Conservation (phyloP, 192 early-diverging fungal species). For the Ambispora gerdemannii region DNA sequence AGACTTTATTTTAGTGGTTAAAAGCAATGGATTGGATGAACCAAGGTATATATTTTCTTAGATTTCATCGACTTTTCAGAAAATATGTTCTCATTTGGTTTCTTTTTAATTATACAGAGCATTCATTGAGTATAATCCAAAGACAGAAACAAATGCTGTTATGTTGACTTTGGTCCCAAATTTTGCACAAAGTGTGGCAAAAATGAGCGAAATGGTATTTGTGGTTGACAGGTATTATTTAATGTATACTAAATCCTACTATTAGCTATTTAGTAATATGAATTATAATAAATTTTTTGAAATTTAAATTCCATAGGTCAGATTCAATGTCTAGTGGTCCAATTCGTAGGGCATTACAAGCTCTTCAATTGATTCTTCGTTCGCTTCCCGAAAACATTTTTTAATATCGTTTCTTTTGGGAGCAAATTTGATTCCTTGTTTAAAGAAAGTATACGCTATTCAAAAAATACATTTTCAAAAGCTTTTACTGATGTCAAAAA, state of each 20-base stretch:
- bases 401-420: constrained; percentile 55
- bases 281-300: background rate
- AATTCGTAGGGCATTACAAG: constrained; percentile 33
- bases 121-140: constrained; percentile 26
- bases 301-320: constrained; percentile 31
- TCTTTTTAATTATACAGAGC: no score
- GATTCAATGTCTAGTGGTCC: constrained; percentile 56
- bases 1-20: constrained; percentile 27
- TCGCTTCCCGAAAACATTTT: constrained; percentile 45
- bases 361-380: constrained; percentile 46
- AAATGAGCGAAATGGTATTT: constrained; percentile 41
- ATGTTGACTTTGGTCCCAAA: constrained; percentile 32
- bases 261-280: background rate
- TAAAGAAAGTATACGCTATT: constrained; percentile 36
- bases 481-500: constrained; percentile 34
- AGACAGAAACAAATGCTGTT: constrained; percentile 10
- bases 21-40: constrained; percentile 18
- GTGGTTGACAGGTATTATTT: constrained; percentile 40
- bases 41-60: constrained; percentile 3
- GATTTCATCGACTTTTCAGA: background rate
- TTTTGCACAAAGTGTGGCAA: constrained; percentile 11
- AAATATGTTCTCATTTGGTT: no score
- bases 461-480: constrained; percentile 32
- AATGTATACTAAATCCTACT: background rate
- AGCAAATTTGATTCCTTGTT: constrained; percentile 37